phyloP scores from a whole-genome alignment of 1,139 yeast genomes.

The Nakaseomyces bracarensis region DNA sequence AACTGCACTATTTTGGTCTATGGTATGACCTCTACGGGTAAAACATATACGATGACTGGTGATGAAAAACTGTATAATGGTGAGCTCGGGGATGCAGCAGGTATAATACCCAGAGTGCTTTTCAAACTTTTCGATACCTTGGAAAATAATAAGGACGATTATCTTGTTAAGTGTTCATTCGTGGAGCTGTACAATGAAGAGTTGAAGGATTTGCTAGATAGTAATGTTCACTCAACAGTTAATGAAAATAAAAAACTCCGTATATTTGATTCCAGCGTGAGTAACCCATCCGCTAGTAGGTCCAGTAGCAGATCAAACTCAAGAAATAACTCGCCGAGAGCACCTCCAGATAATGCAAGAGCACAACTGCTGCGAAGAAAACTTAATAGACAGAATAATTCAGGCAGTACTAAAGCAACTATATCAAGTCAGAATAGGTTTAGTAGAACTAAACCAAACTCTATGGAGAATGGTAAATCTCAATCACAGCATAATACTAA shows the following conservation, averaged over 20 bases:
- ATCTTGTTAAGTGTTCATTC: slow-evolving; percentile 57
- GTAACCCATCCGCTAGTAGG: slow-evolving; percentile 9
- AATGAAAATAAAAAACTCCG: slow-evolving; percentile 35
- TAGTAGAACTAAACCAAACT: slow-evolving; percentile 10
- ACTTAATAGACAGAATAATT: not conserved
- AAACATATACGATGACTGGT: slow-evolving; percentile 76
- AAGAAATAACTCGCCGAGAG: slow-evolving; percentile 19
- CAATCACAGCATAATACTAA: slow-evolving; percentile 13
- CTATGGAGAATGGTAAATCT: slow-evolving; percentile 8
- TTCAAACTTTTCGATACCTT: slow-evolving; percentile 45
- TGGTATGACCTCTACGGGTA: slow-evolving; percentile 78
- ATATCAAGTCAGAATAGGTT: slow-evolving; percentile 2
- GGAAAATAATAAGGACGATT: slow-evolving; percentile 37
- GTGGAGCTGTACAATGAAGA: slow-evolving; percentile 71
- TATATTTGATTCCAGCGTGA: slow-evolving; percentile 42
- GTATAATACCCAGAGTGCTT: slow-evolving; percentile 61
- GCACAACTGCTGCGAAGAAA: slow-evolving; percentile 6
- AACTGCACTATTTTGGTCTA: slow-evolving; percentile 71
- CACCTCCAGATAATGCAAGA: slow-evolving; percentile 7
- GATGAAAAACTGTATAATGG: slow-evolving; percentile 42
- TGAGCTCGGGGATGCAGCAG: slow-evolving; percentile 53
- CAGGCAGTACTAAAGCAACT: slow-evolving; percentile 5
- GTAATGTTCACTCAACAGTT: slow-evolving; percentile 17
- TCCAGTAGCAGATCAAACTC: slow-evolving; percentile 13
- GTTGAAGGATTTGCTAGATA: slow-evolving; percentile 51